phyloP scores from a whole-genome alignment of 2,329 filamentous ascomycete species.

The Colletotrichum tropicicola region DNA sequence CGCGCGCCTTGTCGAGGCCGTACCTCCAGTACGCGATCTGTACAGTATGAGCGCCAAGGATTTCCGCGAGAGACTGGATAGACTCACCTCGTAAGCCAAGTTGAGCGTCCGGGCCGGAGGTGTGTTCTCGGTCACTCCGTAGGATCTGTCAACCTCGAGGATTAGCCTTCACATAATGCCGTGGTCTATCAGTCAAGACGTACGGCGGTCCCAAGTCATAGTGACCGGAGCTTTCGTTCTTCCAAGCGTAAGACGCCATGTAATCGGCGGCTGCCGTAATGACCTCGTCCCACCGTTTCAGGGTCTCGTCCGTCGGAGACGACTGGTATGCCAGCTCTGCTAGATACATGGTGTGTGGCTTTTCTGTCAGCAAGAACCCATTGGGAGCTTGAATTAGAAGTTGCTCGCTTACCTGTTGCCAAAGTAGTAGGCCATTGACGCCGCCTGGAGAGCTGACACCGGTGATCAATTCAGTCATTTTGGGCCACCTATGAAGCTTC shows the following conservation, averaged over 20 bases:
- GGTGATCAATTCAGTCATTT: conserved; percentile 59
- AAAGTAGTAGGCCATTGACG: conserved; percentile 68
- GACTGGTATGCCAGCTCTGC: conserved; percentile 55
- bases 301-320: conserved; percentile 42
- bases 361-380: background rate
- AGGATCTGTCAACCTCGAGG: conserved; percentile 39
- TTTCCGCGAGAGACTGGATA: background rate
- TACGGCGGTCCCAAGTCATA: conserved; percentile 59
- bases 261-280: conserved; percentile 63
- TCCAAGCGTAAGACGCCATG: conserved; percentile 67
- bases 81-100: conserved; percentile 62
- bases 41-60: conserved; percentile 19
- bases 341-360: conserved; percentile 67
- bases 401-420: conserved; percentile 56
- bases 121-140: conserved; percentile 64
- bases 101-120: conserved; percentile 64
- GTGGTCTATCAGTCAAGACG: background rate
- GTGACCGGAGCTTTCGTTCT: conserved; percentile 57
- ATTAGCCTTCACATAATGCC: background rate
- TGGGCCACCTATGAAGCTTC: conserved; percentile 45
- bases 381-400: background rate
- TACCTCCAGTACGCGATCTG: conserved; percentile 65
- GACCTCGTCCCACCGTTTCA: conserved; percentile 62
- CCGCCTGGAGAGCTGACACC: conserved; percentile 53
- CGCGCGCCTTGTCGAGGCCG: conserved; percentile 60